A percentile compares a stretch with the other conserved stretches of the same genome.
phyloP scores from a whole-genome alignment of 2,329 filamentous ascomycete species.

The Aulographum hederae region DNA sequence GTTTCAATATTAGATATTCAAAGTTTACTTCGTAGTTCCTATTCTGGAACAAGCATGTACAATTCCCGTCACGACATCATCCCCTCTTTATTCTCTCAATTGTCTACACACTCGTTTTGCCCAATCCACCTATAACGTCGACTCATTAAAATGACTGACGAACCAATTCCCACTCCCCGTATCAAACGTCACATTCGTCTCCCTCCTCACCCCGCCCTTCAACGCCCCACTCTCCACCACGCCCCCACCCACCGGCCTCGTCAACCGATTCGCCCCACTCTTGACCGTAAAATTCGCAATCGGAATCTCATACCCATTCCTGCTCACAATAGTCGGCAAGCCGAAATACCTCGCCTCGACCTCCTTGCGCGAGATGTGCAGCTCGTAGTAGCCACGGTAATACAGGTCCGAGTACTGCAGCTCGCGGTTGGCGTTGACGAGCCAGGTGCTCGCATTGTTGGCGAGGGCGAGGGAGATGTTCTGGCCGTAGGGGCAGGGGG shows the following conservation, averaged over 20 bases:
- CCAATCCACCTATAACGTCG: background rate
- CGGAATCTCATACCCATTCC: conserved; percentile 45
- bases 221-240: conserved; percentile 38
- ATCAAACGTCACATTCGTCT: conserved; percentile 1
- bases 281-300: conserved; percentile 54
- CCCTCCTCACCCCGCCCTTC: conserved; percentile 12
- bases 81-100: too few species aligned
- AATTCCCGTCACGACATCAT: too few species aligned
- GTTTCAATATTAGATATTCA: too few species aligned
- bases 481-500: conserved; percentile 34
- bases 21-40: too few species aligned
- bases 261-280: conserved; percentile 40
- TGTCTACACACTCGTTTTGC: too few species aligned
- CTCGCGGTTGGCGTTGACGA: conserved; percentile 13
- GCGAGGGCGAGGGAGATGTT: conserved; percentile 36
- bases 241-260: conserved; percentile 30
- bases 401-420: conserved; percentile 13
- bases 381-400: conserved; percentile 59
- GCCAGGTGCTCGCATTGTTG: conserved; percentile 25
- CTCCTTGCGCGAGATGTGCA: conserved; percentile 37
- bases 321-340: conserved; percentile 36
- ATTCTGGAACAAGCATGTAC: too few species aligned
- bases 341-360: conserved; percentile 49
- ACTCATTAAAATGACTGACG: background rate
- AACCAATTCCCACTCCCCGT: background rate